Conservation (phyloP, 2,329 filamentous ascomycete species). For the Aureobasidium sp. region DNA sequence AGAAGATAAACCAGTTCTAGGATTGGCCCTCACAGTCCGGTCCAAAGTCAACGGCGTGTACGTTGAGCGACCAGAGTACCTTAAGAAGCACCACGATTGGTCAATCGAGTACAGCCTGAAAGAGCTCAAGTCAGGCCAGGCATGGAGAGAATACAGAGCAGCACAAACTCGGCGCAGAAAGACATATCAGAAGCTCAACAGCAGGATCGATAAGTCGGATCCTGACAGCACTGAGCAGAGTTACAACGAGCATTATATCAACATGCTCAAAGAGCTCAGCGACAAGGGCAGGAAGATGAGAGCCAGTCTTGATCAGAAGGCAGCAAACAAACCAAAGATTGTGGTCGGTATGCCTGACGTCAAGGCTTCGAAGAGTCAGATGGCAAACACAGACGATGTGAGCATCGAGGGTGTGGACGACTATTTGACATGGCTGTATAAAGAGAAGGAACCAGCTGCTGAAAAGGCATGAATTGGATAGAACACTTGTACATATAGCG, state of each 20-base stretch:
- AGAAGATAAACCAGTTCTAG: conserved; percentile 45
- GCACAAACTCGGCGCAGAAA: conserved; percentile 51
- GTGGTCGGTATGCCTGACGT: conserved; percentile 22
- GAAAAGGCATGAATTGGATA: neutral
- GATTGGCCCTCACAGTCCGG: conserved; percentile 63
- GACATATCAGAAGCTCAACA: conserved; percentile 32
- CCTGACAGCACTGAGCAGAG: neutral
- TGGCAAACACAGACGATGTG: conserved; percentile 6
- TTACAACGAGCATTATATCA: conserved; percentile 33
- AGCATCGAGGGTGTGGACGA: conserved; percentile 18
- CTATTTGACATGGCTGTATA: conserved; percentile 20
- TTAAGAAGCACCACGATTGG: conserved; percentile 53
- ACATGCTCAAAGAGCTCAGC: conserved; percentile 42
- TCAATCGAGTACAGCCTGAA: conserved; percentile 68
- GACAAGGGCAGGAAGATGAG: conserved; percentile 55
- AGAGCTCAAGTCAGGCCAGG: conserved; percentile 47
- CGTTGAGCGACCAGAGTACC: conserved; percentile 53
- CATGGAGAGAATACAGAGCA: conserved; percentile 48
- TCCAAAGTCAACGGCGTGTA: conserved; percentile 64
- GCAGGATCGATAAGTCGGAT: conserved; percentile 31
- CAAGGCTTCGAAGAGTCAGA: neutral
- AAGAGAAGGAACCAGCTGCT: neutral
- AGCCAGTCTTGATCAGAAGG: conserved; percentile 45
- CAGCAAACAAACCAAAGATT: conserved; percentile 38
- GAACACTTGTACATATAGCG: neutral